Base-by-base conservation (phyloP, 495 filamentous ascomycete species). In the Ascodesmis nigricans region DNA sequence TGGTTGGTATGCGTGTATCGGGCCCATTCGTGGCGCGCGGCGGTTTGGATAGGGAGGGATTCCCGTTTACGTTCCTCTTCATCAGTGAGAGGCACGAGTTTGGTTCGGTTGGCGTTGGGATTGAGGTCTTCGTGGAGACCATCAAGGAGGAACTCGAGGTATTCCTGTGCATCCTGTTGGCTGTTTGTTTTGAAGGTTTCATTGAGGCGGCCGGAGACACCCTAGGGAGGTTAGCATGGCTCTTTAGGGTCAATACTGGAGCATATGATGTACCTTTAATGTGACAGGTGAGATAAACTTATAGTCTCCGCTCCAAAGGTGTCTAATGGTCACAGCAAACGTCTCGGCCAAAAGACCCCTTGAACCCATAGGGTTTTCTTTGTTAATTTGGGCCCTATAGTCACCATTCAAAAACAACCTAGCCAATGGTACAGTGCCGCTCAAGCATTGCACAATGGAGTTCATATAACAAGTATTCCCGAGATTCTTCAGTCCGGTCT, bases 381-480 rank as follows among this genome's bases (percentile, higher is more conserved):
- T 62, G 43, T 71, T 73, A 5, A 60, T 22, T 43, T 58, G 40
- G 38, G 50, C 38, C 18, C 49, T 46, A 43, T 63, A 55, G 22
- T 36, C 41, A 41, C 62, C 37, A 54, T 62, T 62, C 62, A 80
- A 21, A 43, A 93, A 72, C 36, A 79, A 75, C 19, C 67, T 58
- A 19, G 69, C 64, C 38, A 99, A 62, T 14, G 69, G 67, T 14
- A 68, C 58, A 1, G 79, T 87, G 2, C 73, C 74, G 39, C 75
- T 73, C 35, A 95, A 56, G 39, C 71, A 75, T 52, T 99, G 87
- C 9, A 99, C 55, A 3, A 71, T 73, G 9, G 76, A 68, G 57
- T 93, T 92, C 66, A 83, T 80, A 50, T 87, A 99, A 54, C 87
- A 99, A 4, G 70, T 78, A 7, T 75, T 72, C 6, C 75, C 71